A percentile compares a stretch with the other conserved stretches of the same genome.
Evolutionary conservation across 306 rosid genomes (phyloP).

Genomic region (Boehmeria nivea): DNA sequence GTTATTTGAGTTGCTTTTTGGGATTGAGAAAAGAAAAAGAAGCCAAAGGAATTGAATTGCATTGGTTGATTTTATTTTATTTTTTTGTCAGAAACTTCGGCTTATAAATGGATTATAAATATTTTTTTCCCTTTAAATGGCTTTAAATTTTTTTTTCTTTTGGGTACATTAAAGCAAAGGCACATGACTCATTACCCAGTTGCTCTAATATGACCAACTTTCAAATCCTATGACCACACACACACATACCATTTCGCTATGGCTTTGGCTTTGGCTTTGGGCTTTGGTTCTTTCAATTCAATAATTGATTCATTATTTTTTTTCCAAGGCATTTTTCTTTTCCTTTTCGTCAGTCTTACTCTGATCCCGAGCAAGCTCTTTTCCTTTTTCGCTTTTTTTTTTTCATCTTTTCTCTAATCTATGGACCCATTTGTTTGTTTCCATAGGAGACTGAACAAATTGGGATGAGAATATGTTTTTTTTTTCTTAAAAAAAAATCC

Average conservation of each 20-base stretch:
- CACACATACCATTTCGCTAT: slow-evolving; percentile 24
- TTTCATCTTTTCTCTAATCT: slow-evolving; percentile 33
- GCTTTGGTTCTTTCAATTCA: slow-evolving; percentile 24
- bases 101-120: slow-evolving; percentile 13
- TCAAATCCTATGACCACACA: slow-evolving; percentile 23
- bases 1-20: neutral
- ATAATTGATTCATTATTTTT: slow-evolving; percentile 44
- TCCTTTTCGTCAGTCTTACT: slow-evolving; percentile 44
- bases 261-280: slow-evolving; percentile 28
- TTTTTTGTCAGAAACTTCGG: slow-evolving; percentile 18
- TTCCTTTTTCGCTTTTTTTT: slow-evolving; percentile 32
- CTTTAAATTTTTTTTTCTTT: no score
- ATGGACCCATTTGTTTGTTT: slow-evolving; percentile 49
- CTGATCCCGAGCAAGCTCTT: slow-evolving; percentile 71
- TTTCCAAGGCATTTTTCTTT: slow-evolving; percentile 13
- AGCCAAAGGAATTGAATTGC: neutral
- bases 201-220: slow-evolving; percentile 33
- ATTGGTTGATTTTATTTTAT: neutral
- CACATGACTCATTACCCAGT: slow-evolving; percentile 19
- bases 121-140: slow-evolving; percentile 22
- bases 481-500: no score
- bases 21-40: neutral
- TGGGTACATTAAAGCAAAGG: slow-evolving; percentile 38
- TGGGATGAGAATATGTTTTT: no score
- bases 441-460: no score